phyloP scores from a whole-genome alignment of 2,329 filamentous ascomycete genomes.

The Botrytis paeoniae region DNA sequence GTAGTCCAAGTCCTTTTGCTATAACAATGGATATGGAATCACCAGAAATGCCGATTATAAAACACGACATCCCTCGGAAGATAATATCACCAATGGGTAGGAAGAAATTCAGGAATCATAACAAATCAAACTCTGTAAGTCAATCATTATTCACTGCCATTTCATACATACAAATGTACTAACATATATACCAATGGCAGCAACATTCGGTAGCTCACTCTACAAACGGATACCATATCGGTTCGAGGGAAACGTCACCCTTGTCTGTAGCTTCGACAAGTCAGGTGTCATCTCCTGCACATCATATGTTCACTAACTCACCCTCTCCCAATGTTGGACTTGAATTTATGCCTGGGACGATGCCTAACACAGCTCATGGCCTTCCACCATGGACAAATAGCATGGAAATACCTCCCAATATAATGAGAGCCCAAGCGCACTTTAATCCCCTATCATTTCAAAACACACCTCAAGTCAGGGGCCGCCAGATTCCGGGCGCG shows the following conservation, averaged over 20 bases:
- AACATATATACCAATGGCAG: constrained; percentile 40
- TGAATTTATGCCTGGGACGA: constrained; percentile 41
- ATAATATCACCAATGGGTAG: constrained; percentile 32
- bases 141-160: not conserved
- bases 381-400: constrained; percentile 40
- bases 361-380: constrained; percentile 30
- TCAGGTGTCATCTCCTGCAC: constrained; percentile 51
- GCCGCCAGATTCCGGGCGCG: constrained; percentile 30
- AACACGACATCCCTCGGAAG: constrained; percentile 38
- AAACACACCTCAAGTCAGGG: constrained; percentile 27
- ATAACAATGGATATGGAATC: constrained; percentile 41
- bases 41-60: constrained; percentile 42
- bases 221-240: constrained; percentile 48
- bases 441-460: constrained; percentile 25
- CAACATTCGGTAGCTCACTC: constrained; percentile 51
- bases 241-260: constrained; percentile 55
- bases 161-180: not conserved
- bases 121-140: constrained; percentile 46
- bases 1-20: constrained; percentile 49
- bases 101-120: constrained; percentile 37
- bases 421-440: constrained; percentile 22
- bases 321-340: constrained; percentile 45
- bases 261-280: constrained; percentile 51
- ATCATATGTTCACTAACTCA: constrained; percentile 42
- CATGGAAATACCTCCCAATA: constrained; percentile 26